Evolutionary conservation across 2,329 filamentous ascomycete genomes (phyloP), one percentile per base, ranked within the genome.

Genomic region (Epichloe aotearoae): DNA sequence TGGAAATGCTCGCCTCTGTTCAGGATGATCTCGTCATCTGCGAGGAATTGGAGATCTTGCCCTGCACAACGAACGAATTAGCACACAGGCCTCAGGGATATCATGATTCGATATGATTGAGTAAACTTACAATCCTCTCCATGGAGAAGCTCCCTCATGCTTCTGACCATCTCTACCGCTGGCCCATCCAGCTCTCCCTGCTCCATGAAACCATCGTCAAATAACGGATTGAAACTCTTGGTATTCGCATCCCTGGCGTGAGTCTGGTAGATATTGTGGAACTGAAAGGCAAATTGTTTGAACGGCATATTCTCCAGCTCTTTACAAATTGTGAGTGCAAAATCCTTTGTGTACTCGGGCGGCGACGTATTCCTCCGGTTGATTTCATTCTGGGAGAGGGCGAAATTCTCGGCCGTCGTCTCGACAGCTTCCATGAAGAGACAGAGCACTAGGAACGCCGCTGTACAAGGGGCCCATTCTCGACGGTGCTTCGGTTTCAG

Each of bases 361-460:
- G 62, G 57, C 23, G 61, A 57, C n/a, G 61, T 61, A 51, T 67
- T 68, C 40, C 68, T 66, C 51, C 71, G 57, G 52, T 66, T 64
- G 57, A 75, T 67, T 62, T 79, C 73, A 59, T 75, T 77, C 56
- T 75, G 68, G 30, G 70, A 66, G 11, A 75, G 63, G 47, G 75
- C 71, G 56, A 76, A 79, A 8, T 65, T 66, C 62, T 80, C 76
- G 34, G 75, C 68, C 7, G 75, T 70, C 33, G 70, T 67, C 64
- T 79, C 75, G 48, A 79, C 71, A 23, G 72, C 65, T 63, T 80
- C 77, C 75, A 80, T 79, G 59, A 79, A 77, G 38, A 80, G 66
- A 55, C 75, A 79, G 33, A 80, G 68, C 3, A 78, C 71, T 11
- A 80, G 62, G 57, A 80, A 80, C 0, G 77, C 70, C 2, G 75